These are phyloP conservation scores for Gonapodya sp. DNA, from an alignment of 192 early-diverging fungal genomes.

Conservation along the genomic window DNA sequence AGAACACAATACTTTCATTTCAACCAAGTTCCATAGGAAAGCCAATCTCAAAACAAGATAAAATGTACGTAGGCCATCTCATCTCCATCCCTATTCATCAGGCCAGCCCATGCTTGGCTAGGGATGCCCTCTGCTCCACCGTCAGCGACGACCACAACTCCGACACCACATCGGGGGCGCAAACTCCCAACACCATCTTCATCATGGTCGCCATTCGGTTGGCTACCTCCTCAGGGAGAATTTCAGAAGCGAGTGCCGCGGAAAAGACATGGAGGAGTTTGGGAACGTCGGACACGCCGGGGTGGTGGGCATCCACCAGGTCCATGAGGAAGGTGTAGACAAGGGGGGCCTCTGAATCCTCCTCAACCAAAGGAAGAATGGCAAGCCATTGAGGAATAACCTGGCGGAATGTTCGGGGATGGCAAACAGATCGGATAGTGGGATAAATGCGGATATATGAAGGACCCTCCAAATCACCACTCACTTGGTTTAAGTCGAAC, in stretches of 20 bases:
- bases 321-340: background rate
- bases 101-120: background rate
- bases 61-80: too few species aligned
- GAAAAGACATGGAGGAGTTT: background rate
- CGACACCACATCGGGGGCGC: background rate
- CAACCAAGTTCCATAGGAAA: too few species aligned
- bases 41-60: too few species aligned
- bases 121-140: background rate
- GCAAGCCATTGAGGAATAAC: conserved; percentile 59
- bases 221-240: background rate
- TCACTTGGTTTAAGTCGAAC: conserved; percentile 47
- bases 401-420: conserved; percentile 21
- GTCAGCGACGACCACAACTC: background rate
- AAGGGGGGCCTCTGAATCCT: conserved; percentile 31
- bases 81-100: background rate
- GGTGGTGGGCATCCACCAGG: background rate
- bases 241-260: background rate
- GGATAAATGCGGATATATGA: too few species aligned
- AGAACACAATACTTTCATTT: too few species aligned
- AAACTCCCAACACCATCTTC: background rate
- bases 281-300: background rate
- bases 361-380: conserved; percentile 72
- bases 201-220: background rate
- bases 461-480: too few species aligned
- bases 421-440: conserved; percentile 18